Base-by-base conservation (phyloP, 805 yeast species). In the Suhomyces prunicola region DNA sequence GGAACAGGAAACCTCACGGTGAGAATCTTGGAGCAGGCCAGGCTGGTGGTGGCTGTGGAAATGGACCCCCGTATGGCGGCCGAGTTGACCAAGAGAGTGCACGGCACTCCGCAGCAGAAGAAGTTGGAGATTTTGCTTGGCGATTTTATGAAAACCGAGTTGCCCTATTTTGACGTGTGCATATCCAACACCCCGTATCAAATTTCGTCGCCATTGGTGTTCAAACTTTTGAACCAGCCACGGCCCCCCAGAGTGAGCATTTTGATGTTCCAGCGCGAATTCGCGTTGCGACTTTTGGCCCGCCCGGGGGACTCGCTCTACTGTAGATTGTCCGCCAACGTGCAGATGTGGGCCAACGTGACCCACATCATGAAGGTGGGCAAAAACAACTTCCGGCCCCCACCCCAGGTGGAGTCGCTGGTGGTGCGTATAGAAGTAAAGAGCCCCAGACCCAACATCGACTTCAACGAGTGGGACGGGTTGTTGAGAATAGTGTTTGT, bases 1-100 rank as follows among this genome's bases (percentile, higher is more conserved):
- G 99, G 99, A 83, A 94, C 99, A 0, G 99, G 99, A 76, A 94
- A 94, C 65, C 79, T 94, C 72, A 94, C 99, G 0, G 96, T 93
- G 36, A 80, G 96, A 56, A 94, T 94, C 36, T 72, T 94, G 51
- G 97, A 93, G 62, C 87, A 91, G 69, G 98, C 97, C 0, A 80
- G 89, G 53, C 91, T 90, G 62, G 97, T 93, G n/a, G 82, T 90
- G 47, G 99, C 98, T 0, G 94, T 89, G 50, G 99, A 94, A 74
- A 92, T 92, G 90, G 99, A 94, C 73, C 99, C 99, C n/a, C 80
- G 97, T 74, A 94, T 94, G 99, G 99, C 98, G 2, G 98, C 98
- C 0, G 99, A 94, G 71, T 78, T 94, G 63, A 90, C 97, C 9
- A 94, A 94, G 70, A 86, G 99, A 77, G 98, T 94, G 13, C 97